Percentiles rank a stretch among this genome's conserved stretches.
These are phyloP conservation scores for Candida fluviatilis DNA, from an alignment of 805 yeast genomes.

Conservation along the genomic window DNA sequence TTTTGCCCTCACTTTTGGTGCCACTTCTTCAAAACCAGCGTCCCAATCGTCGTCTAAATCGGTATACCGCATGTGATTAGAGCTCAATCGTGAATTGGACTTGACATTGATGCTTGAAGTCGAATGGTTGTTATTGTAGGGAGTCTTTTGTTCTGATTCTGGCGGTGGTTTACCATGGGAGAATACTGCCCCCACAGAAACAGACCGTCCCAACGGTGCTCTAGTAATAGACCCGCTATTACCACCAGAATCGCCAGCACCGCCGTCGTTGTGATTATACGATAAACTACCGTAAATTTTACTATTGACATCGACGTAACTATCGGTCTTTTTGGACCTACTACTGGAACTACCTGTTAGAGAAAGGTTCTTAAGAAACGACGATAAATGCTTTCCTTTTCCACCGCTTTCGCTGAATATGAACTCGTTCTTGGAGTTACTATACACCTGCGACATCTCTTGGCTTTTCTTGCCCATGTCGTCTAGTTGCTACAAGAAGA, in stretches of 20 bases:
- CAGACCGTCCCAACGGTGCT: constrained; percentile 14
- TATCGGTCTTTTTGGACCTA: constrained; percentile 11
- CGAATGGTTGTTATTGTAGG: constrained; percentile 6
- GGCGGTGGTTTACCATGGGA: constrained; percentile 6
- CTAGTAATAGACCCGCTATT: constrained; percentile 5
- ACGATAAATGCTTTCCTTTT: constrained; percentile 53
- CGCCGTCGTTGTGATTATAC: constrained; percentile 13
- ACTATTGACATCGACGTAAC: constrained; percentile 27
- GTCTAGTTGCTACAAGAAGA: not conserved
- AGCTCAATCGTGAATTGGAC: constrained; percentile 11
- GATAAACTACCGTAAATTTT: constrained; percentile 36
- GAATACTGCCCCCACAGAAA: constrained; percentile 16
- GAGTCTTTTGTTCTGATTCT: not conserved
- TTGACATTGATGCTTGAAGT: constrained; percentile 3
- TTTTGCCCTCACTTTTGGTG: constrained; percentile 12
- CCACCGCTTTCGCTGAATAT: constrained; percentile 69
- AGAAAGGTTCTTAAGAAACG: constrained; percentile 44
- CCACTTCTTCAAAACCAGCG: constrained; percentile 51
- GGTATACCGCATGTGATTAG: constrained; percentile 39
- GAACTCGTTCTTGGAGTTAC: constrained; percentile 46
- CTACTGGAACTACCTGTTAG: constrained; percentile 26
- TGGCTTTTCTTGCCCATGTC: constrained; percentile 40
- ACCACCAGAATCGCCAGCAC: constrained; percentile 2
- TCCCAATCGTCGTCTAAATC: constrained; percentile 94
- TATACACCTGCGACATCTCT: constrained; percentile 43